phyloP scores from a whole-genome alignment of 2,329 filamentous ascomycete genomes.

The Pseudopyrenochaeta lycopersici region DNA sequence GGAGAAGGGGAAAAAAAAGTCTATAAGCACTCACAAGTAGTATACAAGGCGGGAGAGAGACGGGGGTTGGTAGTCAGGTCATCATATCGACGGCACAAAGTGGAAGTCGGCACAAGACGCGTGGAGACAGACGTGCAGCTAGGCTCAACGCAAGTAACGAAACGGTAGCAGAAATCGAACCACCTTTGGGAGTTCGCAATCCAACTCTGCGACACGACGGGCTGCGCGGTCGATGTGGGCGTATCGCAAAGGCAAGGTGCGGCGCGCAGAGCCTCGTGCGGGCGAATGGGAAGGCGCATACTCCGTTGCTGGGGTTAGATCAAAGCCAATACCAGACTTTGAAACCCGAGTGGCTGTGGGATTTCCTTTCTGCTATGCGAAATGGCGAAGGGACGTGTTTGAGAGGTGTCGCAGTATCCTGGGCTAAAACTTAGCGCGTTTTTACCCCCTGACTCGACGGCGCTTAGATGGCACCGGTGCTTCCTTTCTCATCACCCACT shows the following conservation, averaged over 20 bases:
- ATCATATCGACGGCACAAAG: constrained; percentile 35
- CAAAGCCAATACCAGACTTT: constrained; percentile 21
- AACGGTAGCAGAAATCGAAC: constrained; percentile 47
- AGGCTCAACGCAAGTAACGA: constrained; percentile 41
- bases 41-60: constrained; percentile 21
- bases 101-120: constrained; percentile 38
- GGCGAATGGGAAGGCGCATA: constrained; percentile 35
- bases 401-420: constrained; percentile 36
- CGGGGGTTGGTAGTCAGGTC: constrained; percentile 34
- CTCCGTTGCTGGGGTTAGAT: constrained; percentile 22
- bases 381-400: constrained; percentile 33
- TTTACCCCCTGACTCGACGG: constrained; percentile 8
- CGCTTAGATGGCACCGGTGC: constrained; percentile 10
- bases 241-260: constrained; percentile 40
- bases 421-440: constrained; percentile 23
- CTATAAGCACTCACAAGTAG: constrained; percentile 46
- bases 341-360: constrained; percentile 43
- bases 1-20: constrained; percentile 47
- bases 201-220: constrained; percentile 43
- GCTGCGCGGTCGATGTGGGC: constrained; percentile 34
- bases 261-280: constrained; percentile 29
- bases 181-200: constrained; percentile 34
- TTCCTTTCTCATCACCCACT: constrained; percentile 1
- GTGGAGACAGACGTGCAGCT: constrained; percentile 35
- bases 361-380: constrained; percentile 27